Evolutionary conservation across 257 asterid genomes (phyloP).

Genomic region (Rhazya stricta): DNA sequence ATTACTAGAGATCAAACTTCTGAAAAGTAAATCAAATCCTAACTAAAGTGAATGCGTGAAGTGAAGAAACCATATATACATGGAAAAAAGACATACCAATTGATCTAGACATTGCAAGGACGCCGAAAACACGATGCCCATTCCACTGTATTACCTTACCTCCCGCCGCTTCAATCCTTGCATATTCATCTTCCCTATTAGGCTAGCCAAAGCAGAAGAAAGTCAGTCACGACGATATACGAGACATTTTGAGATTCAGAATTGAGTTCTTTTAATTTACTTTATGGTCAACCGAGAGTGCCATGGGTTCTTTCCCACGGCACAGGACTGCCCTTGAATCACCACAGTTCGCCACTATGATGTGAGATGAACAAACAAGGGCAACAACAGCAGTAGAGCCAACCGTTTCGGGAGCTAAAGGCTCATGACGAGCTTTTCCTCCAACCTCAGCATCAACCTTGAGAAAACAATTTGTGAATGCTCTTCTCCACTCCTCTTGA

Average conservation of each 20-base stretch:
- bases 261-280: slow-evolving; percentile 29
- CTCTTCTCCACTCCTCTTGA: slow-evolving; percentile 69
- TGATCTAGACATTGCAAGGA: slow-evolving; percentile 97
- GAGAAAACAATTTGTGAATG: slow-evolving; percentile 59
- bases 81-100: slow-evolving; percentile 51
- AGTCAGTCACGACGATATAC: slow-evolving; percentile 12
- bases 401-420: slow-evolving; percentile 84
- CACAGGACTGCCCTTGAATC: slow-evolving; percentile 96
- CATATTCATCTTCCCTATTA: slow-evolving; percentile 87
- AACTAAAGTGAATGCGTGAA: background rate
- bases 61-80: background rate
- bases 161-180: slow-evolving; percentile 90
- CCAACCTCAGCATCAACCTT: slow-evolving; percentile 83
- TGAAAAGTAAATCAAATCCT: slow-evolving; percentile 3
- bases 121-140: slow-evolving; percentile 96
- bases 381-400: slow-evolving; percentile 95
- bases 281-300: slow-evolving; percentile 84
- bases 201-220: slow-evolving; percentile 44
- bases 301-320: slow-evolving; percentile 78
- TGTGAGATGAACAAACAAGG: slow-evolving; percentile 86
- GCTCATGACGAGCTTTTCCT: slow-evolving; percentile 45
- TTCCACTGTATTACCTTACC: slow-evolving; percentile 99
- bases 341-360: slow-evolving; percentile 86
- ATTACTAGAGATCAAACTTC: background rate
- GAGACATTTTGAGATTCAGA: background rate